Base-by-base conservation (phyloP, 2,329 filamentous ascomycete species). In the Bisporella sp. region DNA sequence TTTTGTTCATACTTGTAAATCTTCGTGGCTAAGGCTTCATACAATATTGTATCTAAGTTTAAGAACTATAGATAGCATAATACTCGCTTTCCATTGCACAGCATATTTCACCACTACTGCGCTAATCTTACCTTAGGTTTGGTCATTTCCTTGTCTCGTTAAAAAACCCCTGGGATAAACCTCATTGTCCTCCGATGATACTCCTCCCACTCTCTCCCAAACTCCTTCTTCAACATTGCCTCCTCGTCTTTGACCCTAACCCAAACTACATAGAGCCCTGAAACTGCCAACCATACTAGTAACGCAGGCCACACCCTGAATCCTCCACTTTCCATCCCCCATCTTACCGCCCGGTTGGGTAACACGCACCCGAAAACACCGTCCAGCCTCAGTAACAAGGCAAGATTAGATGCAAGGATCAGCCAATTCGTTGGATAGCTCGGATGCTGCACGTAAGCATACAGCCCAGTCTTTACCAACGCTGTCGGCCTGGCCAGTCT, bases 381-480 rank as follows among this genome's bases (percentile, higher is more conserved):
- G 49, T 76, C 72, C 29, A 63, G 50, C 0, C 73, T 59, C 9
- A 61, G 48, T 4, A 73, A 60, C 5, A 75, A 54, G 1, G 58
- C 54, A 0, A 57, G 41, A 45, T 65, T 65, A 40, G 53, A 60
- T 1, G 63, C 12, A 3, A 67, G 46, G 0, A 78, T 53, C 3
- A 71, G 32, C 0, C 68, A 11, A 1, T 73, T 37, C 0, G 73
- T 74, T 1, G 72, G 73, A 69, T 97, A 97, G 53, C 86, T 86
- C 12, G 92, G 92, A 68, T 97, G 92, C 28, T 92, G 75, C 47
- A 93, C 72, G 46, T 78, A 69, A 5, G 73, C 72, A 67, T 96
- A 97, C 33, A 96, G 71, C 1, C 92, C 92, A 32, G 73, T 74
- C 0, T 85, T 95, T 2, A 97, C 86, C 21, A 97, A 76, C 45